Percentiles rank a stretch among this genome's conserved stretches.
These are phyloP conservation scores for Pseudoneurospora amorphoporcata DNA, from an alignment of 495 filamentous ascomycete genomes.

Conservation along the genomic window DNA sequence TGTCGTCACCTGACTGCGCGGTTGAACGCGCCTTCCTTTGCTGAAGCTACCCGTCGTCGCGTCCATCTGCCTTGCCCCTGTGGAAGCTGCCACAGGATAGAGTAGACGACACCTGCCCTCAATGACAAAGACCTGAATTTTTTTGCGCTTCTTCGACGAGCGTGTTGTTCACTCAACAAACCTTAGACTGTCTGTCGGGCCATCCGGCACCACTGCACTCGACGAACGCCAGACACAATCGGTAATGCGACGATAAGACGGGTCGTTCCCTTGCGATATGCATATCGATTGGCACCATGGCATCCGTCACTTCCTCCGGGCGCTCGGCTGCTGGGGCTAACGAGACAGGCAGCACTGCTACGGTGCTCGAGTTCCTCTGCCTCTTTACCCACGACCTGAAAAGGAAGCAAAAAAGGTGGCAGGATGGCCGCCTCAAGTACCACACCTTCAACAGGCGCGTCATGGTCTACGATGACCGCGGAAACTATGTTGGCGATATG, in stretches of 20 bases:
- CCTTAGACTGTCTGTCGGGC: background rate
- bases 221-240: background rate
- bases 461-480: conserved; percentile 78
- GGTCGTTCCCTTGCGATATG: background rate
- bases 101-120: background rate
- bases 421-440: conserved; percentile 78
- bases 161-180: background rate
- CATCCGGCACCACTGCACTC: background rate
- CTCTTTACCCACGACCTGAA: conserved; percentile 78
- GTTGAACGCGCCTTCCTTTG: background rate
- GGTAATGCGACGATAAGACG: background rate
- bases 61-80: background rate
- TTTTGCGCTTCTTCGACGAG: background rate
- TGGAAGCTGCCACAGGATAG: background rate
- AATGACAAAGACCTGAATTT: background rate
- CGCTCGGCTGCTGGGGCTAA: background rate
- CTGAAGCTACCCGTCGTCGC: background rate
- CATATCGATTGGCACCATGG: conserved; percentile 4
- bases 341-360: conserved; percentile 32
- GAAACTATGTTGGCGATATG: conserved; percentile 74
- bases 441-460: conserved; percentile 86
- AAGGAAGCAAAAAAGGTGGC: conserved; percentile 84
- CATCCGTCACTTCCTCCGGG: conserved; percentile 11
- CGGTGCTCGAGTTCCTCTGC: conserved; percentile 69
- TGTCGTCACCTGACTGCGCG: background rate